These are phyloP conservation scores for Saturnispora dispora DNA, from an alignment of 805 yeast species.

Conservation along the genomic window DNA sequence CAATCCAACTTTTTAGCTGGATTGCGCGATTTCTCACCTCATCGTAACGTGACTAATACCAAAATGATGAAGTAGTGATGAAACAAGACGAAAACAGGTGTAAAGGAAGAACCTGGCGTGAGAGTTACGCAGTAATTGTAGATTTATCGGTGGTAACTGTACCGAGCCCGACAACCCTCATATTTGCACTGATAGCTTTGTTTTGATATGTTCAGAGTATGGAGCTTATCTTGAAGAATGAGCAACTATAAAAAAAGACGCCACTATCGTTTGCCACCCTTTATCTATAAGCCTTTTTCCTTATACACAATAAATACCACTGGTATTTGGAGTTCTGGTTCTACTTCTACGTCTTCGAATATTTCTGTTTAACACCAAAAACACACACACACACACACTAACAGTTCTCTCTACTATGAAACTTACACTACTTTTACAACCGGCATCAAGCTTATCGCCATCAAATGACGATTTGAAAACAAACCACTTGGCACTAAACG, in stretches of 20 bases:
- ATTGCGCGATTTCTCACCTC: not conserved
- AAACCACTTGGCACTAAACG: not conserved
- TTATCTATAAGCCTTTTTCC: not conserved
- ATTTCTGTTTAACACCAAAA: not conserved
- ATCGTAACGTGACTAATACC: not conserved
- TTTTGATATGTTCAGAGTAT: no score
- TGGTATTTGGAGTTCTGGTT: not conserved
- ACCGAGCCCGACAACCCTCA: no score
- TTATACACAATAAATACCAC: not conserved
- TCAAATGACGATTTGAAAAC: slow-evolving; percentile 23
- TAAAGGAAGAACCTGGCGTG: not conserved
- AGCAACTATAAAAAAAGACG: not conserved
- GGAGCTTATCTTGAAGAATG: not conserved
- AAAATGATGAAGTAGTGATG: not conserved
- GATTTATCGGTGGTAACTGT: no score
- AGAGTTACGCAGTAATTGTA: not conserved
- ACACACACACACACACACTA: not conserved
- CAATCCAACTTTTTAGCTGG: no score
- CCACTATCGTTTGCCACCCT: slow-evolving; percentile 1
- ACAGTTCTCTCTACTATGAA: slow-evolving; percentile 29
- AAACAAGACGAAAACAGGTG: not conserved
- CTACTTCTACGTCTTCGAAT: not conserved
- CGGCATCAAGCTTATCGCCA: slow-evolving; percentile 1
- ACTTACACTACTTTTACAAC: slow-evolving; percentile 24
- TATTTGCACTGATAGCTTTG: no score